These are phyloP conservation scores for Codiaeum variegatum DNA, from an alignment of 441 rosid species.

Conservation along the genomic window DNA sequence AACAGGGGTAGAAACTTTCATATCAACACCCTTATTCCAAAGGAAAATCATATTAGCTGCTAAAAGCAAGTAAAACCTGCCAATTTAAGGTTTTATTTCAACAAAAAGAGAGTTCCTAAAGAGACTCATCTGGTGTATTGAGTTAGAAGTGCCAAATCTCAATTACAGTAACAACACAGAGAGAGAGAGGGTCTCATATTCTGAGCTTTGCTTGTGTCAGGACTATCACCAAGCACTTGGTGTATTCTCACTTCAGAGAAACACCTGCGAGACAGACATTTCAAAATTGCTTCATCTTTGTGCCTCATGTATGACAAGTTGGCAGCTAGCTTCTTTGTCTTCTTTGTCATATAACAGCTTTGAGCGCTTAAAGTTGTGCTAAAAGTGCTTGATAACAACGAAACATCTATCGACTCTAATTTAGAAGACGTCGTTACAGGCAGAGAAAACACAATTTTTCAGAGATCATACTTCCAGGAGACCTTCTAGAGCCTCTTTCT, in stretches of 20 bases:
- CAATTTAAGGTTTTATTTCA: no score
- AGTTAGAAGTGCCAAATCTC: background rate
- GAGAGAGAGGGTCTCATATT: conserved; percentile 37
- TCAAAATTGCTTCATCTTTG: conserved; percentile 70
- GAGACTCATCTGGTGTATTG: no score
- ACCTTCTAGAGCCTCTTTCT: conserved; percentile 51
- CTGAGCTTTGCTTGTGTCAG: conserved; percentile 95
- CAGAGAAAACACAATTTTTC: conserved; percentile 20
- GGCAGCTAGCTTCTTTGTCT: conserved; percentile 26
- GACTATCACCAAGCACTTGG: conserved; percentile 70
- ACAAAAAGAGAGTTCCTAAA: no score
- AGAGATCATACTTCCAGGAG: conserved; percentile 27
- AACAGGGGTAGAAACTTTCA: no score
- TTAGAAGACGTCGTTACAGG: conserved; percentile 22
- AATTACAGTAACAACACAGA: no score
- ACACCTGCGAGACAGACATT: conserved; percentile 54
- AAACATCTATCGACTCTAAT: conserved; percentile 38
- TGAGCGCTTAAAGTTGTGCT: conserved; percentile 44
- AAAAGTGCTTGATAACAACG: conserved; percentile 61
- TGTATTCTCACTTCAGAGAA: conserved; percentile 73
- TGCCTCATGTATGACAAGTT: conserved; percentile 46
- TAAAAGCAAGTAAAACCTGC: no score
- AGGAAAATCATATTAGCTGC: no score
- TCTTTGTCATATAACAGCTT: conserved; percentile 26
- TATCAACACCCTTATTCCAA: no score